Percentiles rank a stretch among this genome's conserved stretches.
phyloP scores from a whole-genome alignment of 345 rosid species.

The Erodium maritimum region DNA sequence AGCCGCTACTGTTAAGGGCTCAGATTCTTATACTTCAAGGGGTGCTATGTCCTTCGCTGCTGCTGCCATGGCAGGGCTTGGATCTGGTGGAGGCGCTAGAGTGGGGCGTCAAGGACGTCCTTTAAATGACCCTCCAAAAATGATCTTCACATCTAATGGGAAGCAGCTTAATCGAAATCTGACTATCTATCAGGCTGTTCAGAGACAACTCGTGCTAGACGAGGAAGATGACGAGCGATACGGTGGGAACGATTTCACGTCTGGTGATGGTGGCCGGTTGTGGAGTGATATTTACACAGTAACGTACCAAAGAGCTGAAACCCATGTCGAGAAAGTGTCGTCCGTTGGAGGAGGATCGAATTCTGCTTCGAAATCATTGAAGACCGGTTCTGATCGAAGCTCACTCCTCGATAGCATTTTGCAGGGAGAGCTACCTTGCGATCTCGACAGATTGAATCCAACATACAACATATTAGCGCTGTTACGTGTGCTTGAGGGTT shows the following conservation, averaged over 20 bases:
- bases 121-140: conserved; percentile 59
- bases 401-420: conserved; percentile 89
- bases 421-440: conserved; percentile 87
- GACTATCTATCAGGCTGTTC: conserved; percentile 98
- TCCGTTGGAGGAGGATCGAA: conserved; percentile 62
- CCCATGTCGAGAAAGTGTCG: conserved; percentile 58
- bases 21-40: conserved; percentile 73
- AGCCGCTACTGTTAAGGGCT: conserved; percentile 53
- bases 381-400: conserved; percentile 35
- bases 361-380: conserved; percentile 40
- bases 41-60: conserved; percentile 99
- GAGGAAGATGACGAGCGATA: conserved; percentile 92
- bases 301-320: conserved; percentile 78
- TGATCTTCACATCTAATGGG: conserved; percentile 73
- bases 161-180: conserved; percentile 86
- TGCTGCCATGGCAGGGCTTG: conserved; percentile 97
- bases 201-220: conserved; percentile 75
- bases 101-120: conserved; percentile 82
- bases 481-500: conserved; percentile 76
- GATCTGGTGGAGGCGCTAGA: conserved; percentile 85
- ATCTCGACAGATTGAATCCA: conserved; percentile 82
- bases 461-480: conserved; percentile 82
- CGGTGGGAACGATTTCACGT: conserved; percentile 60
- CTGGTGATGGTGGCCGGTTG: conserved; percentile 85
- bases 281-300: conserved; percentile 87